Evolutionary conservation across 208 protist genomes (phyloP).

Genomic region (Trypanosoma mega): DNA sequence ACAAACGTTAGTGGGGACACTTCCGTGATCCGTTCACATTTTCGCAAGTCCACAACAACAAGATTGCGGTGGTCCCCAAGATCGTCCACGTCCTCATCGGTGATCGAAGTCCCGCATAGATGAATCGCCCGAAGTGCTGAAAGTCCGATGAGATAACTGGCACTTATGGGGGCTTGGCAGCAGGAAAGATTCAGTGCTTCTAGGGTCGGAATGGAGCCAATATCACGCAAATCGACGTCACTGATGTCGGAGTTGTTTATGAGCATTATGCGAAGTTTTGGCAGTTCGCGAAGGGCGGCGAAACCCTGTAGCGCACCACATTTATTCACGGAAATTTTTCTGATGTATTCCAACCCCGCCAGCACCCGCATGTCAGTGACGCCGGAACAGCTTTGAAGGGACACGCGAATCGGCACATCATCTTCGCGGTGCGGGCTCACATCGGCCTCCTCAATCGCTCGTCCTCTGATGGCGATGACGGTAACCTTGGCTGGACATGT

Average conservation of each 20-base stretch:
- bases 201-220: not conserved
- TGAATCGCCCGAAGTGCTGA: not conserved
- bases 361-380: no score
- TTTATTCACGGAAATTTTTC: no score
- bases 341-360: no score
- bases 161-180: not conserved
- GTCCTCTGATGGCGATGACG: no score
- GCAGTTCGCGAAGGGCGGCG: no score
- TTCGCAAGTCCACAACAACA: constrained; percentile 16
- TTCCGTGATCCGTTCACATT: constrained; percentile 22
- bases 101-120: not conserved
- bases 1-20: constrained; percentile 19
- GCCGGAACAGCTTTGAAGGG: no score
- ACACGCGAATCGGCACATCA: no score
- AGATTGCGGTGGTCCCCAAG: not conserved
- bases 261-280: no score
- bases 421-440: no score
- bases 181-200: not conserved
- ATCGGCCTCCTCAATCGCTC: no score
- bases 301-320: no score
- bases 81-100: not conserved
- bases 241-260: not conserved
- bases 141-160: not conserved
- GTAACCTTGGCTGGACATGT: no score
- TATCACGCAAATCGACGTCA: not conserved